A percentile compares a stretch with the other conserved stretches of the same genome.
Evolutionary conservation across 73 alveolate species (phyloP).

Genomic region (Paramecium octaurelia): DNA sequence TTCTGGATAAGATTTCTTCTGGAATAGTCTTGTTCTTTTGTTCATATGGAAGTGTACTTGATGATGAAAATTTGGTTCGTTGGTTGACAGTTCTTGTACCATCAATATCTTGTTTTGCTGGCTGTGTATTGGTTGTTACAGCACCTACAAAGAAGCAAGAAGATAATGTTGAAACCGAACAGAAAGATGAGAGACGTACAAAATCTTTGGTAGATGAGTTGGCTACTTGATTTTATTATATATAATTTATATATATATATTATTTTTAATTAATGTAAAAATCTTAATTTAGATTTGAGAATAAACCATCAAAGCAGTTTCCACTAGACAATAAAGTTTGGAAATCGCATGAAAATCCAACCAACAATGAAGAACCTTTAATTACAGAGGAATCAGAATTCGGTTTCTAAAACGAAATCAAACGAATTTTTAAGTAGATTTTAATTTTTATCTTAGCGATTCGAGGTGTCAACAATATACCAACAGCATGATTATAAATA

Average conservation of each 20-base stretch:
- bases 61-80: conserved; percentile 29
- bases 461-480: not conserved
- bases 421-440: not conserved
- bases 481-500: not conserved
- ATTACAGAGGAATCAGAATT: not conserved
- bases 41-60: conserved; percentile 41
- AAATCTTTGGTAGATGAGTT: conserved; percentile 33
- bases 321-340: not conserved
- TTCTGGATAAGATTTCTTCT: conserved; percentile 73
- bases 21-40: conserved; percentile 64
- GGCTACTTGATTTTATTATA: conserved; percentile 27
- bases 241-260: not conserved
- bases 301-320: not conserved
- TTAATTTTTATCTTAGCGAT: not conserved
- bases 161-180: not conserved
- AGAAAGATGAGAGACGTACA: not conserved
- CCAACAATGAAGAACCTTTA: not conserved
- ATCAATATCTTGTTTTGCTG: conserved; percentile 7
- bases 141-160: conserved; percentile 22
- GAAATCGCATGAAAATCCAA: not conserved
- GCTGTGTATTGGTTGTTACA: conserved; percentile 43
- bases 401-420: not conserved
- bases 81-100: conserved; percentile 56
- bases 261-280: not conserved
- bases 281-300: not conserved